Conservation (phyloP, 306 rosid genomes). For the Cucumis melo region DNA sequence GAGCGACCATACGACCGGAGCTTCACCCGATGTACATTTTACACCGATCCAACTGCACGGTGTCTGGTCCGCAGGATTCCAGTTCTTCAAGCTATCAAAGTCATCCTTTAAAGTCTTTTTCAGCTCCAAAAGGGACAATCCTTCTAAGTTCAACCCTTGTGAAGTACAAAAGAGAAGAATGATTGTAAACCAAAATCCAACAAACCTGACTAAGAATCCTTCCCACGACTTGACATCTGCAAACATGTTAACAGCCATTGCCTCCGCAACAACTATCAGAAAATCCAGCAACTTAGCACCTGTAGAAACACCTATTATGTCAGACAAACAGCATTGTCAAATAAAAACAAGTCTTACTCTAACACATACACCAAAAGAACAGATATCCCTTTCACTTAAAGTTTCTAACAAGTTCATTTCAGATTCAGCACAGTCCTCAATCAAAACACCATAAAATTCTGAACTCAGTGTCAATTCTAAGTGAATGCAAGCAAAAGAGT, state of each 20-base stretch:
- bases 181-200: constrained; percentile 26
- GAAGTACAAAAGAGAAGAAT: constrained; percentile 31
- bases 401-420: background rate
- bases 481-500: background rate
- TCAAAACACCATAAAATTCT: background rate
- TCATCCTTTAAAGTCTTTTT: constrained; percentile 41
- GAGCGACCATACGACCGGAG: constrained; percentile 42
- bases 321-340: constrained; percentile 1
- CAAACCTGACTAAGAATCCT: constrained; percentile 25
- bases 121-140: constrained; percentile 48
- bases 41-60: constrained; percentile 85
- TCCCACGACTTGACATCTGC: constrained; percentile 23
- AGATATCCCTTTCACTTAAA: background rate
- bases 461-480: background rate
- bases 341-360: background rate
- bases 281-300: constrained; percentile 22
- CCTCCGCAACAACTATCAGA: constrained; percentile 6
- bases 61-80: constrained; percentile 56
- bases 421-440: background rate
- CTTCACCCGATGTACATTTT: constrained; percentile 31
- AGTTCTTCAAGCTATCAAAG: constrained; percentile 25
- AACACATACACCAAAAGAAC: background rate
- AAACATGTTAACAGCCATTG: constrained; percentile 36
- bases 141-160: constrained; percentile 69
- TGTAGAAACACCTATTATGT: constrained; percentile 13